Evolutionary conservation across 352 stramenopile species (phyloP), one percentile per base, ranked within the genome.

Genomic region (Pythium grandisporangium): DNA sequence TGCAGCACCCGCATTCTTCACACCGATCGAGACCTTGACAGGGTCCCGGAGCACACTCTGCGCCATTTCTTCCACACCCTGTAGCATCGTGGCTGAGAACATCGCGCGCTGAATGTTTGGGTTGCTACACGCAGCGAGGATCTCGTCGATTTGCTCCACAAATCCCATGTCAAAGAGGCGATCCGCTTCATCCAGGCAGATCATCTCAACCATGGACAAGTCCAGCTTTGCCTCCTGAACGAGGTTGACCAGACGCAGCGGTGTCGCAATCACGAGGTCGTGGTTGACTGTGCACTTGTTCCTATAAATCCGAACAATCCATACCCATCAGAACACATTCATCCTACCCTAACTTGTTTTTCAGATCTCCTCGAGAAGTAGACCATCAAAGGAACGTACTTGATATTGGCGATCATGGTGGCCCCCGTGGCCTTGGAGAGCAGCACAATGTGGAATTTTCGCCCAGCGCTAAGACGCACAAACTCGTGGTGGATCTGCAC

Each of bases 111-210:
- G 93, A 20, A 95, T 56, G 19, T 80, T 78, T 25, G 72, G 69
- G 39, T 89, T 51, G 22, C 89, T 88, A 42, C 96, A 93, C 7
- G 88, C 73, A 23, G 80, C 77, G 24, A 99, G 84, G 49, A 99
- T 90, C 34, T 95, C 85, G 63, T 99, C 96, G 41, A 99, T 96
- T 65, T 99, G 96, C 46, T 91, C 72, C 17, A 98, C 64, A 55
- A 98, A 98, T 26, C 81, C 87, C 66, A 95, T 77, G 45, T 99
- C 96, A 30, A 99, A 93, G 6, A 99, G 67, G 51, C 96, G 91
- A 67, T 99, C 97, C 11, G 94, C 96, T 73, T 99, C 97, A 65
- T 99, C 96, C 13, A 99, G 62, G 32, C 98, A 95, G 10, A 99
- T 70, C 39, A 98, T 83, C 48, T 97, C 71, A 48, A 96, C 84